Conservation (phyloP, 805 yeast species). For the Tetrapisispora arboricola region DNA sequence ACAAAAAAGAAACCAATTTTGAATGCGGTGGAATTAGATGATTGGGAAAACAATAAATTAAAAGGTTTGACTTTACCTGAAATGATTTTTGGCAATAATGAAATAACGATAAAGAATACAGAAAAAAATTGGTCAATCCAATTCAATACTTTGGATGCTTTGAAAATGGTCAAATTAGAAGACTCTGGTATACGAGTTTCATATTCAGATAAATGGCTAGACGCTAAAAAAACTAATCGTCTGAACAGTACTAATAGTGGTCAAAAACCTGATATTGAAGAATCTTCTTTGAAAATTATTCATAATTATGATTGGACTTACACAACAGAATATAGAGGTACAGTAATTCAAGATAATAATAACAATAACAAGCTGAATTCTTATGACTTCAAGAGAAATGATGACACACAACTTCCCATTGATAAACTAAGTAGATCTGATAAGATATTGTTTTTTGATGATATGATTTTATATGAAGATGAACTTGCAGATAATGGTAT, state of each 20-base stretch:
- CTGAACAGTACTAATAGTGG: neutral
- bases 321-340: conserved; percentile 68
- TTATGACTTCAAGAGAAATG: conserved; percentile 18
- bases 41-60: conserved; percentile 40
- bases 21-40: conserved; percentile 62
- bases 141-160: conserved; percentile 67
- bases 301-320: conserved; percentile 97
- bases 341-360: conserved; percentile 20
- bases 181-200: conserved; percentile 63
- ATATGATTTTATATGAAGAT: conserved; percentile 81
- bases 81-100: conserved; percentile 89
- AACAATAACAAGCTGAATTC: too few species aligned
- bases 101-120: conserved; percentile 41
- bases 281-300: conserved; percentile 47
- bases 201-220: conserved; percentile 77
- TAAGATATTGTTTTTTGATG: conserved; percentile 84
- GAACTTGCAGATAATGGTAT: conserved; percentile 96
- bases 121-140: conserved; percentile 37
- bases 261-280: conserved; percentile 22
- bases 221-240: conserved; percentile 24
- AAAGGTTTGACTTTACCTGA: conserved; percentile 85
- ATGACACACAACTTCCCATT: conserved; percentile 47
- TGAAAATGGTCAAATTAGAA: conserved; percentile 41
- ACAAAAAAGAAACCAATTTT: conserved; percentile 70
- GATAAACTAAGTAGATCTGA: conserved; percentile 61